Evolutionary conservation across 2,329 filamentous ascomycete genomes (phyloP).

Genomic region (Metarhizium album): DNA sequence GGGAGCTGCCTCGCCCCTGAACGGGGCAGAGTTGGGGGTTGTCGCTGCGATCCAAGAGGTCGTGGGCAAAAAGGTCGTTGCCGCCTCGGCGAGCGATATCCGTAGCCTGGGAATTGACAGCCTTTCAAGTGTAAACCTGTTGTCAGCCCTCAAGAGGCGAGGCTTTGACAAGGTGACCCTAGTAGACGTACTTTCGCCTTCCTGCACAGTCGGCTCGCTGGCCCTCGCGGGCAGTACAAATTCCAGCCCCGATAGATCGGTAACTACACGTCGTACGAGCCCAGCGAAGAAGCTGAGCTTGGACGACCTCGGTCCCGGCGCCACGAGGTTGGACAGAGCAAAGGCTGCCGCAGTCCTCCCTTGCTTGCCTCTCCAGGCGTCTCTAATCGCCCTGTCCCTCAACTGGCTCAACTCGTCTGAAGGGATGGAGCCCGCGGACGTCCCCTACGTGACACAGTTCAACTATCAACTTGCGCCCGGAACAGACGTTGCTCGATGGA

Average conservation of each 20-base stretch:
- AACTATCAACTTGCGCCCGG: slow-evolving; percentile 8
- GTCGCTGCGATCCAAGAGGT: slow-evolving; percentile 8
- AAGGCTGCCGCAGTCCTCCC: slow-evolving; percentile 7
- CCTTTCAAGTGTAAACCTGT: slow-evolving; percentile 11
- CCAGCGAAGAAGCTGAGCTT: background rate
- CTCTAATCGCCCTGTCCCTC: slow-evolving; percentile 9
- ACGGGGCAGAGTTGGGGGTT: slow-evolving; percentile 4
- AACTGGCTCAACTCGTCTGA: too few relatives aligned
- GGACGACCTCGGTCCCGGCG: background rate
- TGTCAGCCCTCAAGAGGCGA: slow-evolving; percentile 7
- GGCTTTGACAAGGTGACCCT: slow-evolving; percentile 9
- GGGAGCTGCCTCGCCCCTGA: background rate
- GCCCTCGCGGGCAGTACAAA: background rate
- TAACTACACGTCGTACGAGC: too few relatives aligned
- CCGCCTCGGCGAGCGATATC: slow-evolving; percentile 5
- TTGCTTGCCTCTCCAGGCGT: slow-evolving; percentile 10
- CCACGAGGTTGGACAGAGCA: background rate
- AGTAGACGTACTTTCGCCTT: slow-evolving; percentile 1
- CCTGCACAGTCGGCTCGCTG: slow-evolving; percentile 8
- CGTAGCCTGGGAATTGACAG: slow-evolving; percentile 12
- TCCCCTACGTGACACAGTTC: slow-evolving; percentile 13
- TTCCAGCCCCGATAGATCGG: too few relatives aligned
- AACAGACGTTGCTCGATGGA: slow-evolving; percentile 10
- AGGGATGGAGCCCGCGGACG: background rate
- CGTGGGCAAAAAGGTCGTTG: slow-evolving; percentile 3